Evolutionary conservation across 768 basidiomycete genomes (phyloP).

Genomic region (Agaricus blazei): DNA sequence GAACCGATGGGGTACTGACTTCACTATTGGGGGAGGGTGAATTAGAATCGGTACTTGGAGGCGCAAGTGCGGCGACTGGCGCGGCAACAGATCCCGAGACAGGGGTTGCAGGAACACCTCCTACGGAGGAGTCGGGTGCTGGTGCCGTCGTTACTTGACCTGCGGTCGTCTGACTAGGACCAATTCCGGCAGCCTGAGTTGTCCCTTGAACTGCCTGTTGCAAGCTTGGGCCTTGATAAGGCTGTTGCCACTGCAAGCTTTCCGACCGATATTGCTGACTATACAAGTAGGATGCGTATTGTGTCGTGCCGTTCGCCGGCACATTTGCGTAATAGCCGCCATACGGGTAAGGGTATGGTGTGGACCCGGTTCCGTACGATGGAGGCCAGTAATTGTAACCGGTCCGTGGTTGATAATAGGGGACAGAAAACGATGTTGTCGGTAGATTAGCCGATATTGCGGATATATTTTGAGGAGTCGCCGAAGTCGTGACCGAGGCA

Average conservation of each 20-base stretch:
- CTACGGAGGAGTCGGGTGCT: neutral
- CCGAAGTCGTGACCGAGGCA: constrained; percentile 7
- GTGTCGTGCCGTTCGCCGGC: constrained; percentile 9
- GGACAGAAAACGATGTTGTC: constrained; percentile 8
- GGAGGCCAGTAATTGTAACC: constrained; percentile 32
- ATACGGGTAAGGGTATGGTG: constrained; percentile 15
- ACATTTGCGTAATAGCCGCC: constrained; percentile 11
- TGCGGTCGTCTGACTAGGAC: neutral
- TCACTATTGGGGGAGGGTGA: neutral
- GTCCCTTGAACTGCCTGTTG: neutral
- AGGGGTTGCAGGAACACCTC: neutral
- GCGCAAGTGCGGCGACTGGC: neutral
- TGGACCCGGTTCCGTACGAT: constrained; percentile 18
- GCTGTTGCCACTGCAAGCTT: constrained; percentile 18
- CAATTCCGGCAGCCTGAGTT: neutral
- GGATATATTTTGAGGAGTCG: neutral
- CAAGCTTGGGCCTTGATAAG: constrained; percentile 16
- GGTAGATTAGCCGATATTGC: constrained; percentile 9
- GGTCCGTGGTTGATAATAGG: constrained; percentile 17
- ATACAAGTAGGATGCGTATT: constrained; percentile 12
- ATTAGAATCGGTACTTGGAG: neutral
- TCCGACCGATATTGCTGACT: constrained; percentile 11
- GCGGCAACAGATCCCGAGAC: neutral
- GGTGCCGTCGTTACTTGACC: neutral
- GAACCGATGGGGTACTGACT: neutral